phyloP scores from a whole-genome alignment of 1,139 yeast species.

The Suhomyces kunorum region DNA sequence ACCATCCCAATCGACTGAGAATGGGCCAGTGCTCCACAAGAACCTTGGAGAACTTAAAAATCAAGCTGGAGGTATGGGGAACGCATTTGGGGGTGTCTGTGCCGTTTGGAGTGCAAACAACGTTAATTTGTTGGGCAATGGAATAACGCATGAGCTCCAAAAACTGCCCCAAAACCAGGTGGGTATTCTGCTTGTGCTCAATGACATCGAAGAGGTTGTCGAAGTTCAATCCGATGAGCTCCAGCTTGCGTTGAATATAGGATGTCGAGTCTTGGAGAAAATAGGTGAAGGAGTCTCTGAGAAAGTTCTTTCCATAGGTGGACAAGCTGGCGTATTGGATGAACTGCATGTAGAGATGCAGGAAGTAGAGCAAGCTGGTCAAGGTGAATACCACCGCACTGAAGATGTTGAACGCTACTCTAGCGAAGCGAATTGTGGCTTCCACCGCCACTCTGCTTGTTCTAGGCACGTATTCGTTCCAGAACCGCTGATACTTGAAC shows the following conservation, averaged over 20 bases:
- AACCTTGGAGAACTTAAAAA: conserved; percentile 33
- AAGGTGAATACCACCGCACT: conserved; percentile 23
- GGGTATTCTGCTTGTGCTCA: neutral
- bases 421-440: conserved; percentile 1
- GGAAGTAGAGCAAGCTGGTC: conserved; percentile 23
- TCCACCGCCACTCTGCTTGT: neutral
- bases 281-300: conserved; percentile 33
- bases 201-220: conserved; percentile 17
- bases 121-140: conserved; percentile 4
- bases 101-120: neutral
- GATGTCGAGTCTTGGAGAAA: conserved; percentile 22
- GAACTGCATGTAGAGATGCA: conserved; percentile 19
- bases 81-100: conserved; percentile 7
- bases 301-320: conserved; percentile 34
- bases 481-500: conserved; percentile 27
- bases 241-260: conserved; percentile 15
- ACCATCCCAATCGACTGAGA: conserved; percentile 5
- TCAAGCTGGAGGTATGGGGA: conserved; percentile 18
- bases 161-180: neutral
- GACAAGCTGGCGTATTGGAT: conserved; percentile 32
- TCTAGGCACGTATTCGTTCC: conserved; percentile 23
- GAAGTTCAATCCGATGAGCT: conserved; percentile 16
- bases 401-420: conserved; percentile 18
- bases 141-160: neutral
- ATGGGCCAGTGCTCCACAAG: conserved; percentile 20